Base-by-base conservation (phyloP, 164 flowering plant genomes). In the Aristolochia californica region DNA sequence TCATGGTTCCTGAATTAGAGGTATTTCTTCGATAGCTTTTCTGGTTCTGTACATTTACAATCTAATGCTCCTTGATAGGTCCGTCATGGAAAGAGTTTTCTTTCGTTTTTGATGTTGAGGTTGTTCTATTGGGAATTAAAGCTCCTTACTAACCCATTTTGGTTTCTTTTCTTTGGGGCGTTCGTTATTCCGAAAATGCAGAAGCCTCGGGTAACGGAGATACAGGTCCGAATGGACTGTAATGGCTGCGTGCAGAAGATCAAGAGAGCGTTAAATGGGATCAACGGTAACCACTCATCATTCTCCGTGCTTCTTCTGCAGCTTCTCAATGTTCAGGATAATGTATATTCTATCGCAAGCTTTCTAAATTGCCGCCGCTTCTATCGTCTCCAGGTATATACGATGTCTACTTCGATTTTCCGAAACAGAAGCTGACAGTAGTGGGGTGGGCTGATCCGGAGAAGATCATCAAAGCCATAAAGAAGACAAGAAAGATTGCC, bases 231-330 rank as follows among this genome's bases (percentile, higher is more conserved):
- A 43, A 85, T 91, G 84, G 98, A 91, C 80, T 91, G 98, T 44
- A 83, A 88, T 61, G 98, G 98, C 24, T 91, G 98, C 49, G 88
- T 88, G 13, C 96, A 91, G 67, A 91, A 91, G 83, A 83, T 91
- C 72, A 91, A 87, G 80, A 91, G 81, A 68, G 96, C 96, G 0
- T 64, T 91, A 24, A 69, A 78, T 59, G 86, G 91, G 59, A 73
- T 90, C 47, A 70, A 71, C 48, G 95, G 97, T 83, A 62, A 58
- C 13, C 7, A 20, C 43, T 8, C 18, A 18, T 5, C 40, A 34
- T n/a, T 54, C 30, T 12, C 27, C 1, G 30, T n/a, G n/a, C n/a
- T 27, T 23, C 34, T 23, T 30, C 53, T 21, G 20, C 24, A 11
- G 30, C 48, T 10, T 38, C 28, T 22, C 18, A 7, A 4, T 13